Base-by-base conservation (phyloP, 768 basidiomycete genomes). In the Lactifluus volemus region DNA sequence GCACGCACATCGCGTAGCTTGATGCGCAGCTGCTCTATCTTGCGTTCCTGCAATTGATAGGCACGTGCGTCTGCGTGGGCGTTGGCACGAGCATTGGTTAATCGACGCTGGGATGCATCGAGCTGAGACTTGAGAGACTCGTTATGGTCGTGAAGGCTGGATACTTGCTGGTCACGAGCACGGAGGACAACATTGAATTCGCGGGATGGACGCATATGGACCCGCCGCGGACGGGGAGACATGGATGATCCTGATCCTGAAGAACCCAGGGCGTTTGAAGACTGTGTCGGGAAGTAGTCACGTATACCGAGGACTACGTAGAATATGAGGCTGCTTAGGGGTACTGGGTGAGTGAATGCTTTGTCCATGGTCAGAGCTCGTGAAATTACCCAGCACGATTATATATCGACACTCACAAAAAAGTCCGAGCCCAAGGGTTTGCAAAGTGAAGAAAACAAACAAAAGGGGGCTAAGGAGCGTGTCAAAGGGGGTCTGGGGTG, bases 11-110 rank as follows among this genome's bases (percentile, higher is more conserved):
- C 63, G 19, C 54, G 65, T 39, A 66, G 54, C 56, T 63, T 66
- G 39, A 36, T 12, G 14, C 56, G 58, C 21, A 64, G 36, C 47
- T 61, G 63, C 48, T 66, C 63, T 39, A 66, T 32, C 52, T 57
- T 66, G 55, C 65, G 65, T 39, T 66, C 63, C 49, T 66, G 65
- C 6, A 65, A 44, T 10, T 63, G 62, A 36, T 53, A 44, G 21
- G 49, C 52, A 17, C 59, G 65, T 0, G 59, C 55, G 17, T 66
- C 63, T n/a, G 54, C 55, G 21, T 56, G 53, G 2, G 63, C 58
- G 17, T 60, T 57, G 15, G 65, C 48, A 7, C 61, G 65, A 29
- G 65, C 39, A 19, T 64, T 60, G 59, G 59, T 60, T 11, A 66
- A 47, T 29, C 63, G 64, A 14, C 65, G 54, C 32, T 58, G 55